Conservation (phyloP, 192 early-diverging fungal species). For the Pilobolus umbonatus region DNA sequence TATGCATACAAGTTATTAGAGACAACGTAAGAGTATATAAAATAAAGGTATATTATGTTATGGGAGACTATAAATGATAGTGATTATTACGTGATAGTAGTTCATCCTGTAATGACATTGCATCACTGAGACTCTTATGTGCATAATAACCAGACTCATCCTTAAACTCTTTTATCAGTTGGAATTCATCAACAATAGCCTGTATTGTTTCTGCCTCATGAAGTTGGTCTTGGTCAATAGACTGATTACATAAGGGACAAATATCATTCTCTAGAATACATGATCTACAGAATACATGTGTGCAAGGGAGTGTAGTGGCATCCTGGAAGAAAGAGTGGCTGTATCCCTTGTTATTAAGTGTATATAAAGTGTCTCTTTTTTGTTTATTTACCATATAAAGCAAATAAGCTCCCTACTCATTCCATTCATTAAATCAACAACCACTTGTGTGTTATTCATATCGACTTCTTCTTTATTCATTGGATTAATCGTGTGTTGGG, state of each 20-base stretch:
- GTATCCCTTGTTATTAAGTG: too few species aligned
- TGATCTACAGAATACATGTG: conserved; percentile 7
- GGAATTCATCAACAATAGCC: background rate
- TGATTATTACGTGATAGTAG: too few species aligned
- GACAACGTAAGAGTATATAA: background rate
- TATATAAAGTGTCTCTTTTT: too few species aligned
- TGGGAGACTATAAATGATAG: too few species aligned
- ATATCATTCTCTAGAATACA: background rate
- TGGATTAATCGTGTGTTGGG: too few species aligned
- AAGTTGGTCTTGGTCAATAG: background rate
- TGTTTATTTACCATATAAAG: too few species aligned
- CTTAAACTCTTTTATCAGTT: background rate
- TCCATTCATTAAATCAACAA: too few species aligned
- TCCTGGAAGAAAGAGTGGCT: too few species aligned
- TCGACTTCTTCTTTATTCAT: too few species aligned
- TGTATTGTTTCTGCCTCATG: background rate
- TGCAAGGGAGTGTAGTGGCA: conserved; percentile 3
- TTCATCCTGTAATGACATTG: background rate
- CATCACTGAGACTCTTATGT: background rate
- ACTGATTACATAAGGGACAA: background rate
- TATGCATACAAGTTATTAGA: background rate
- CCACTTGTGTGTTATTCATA: too few species aligned
- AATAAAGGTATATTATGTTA: too few species aligned
- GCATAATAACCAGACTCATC: background rate
- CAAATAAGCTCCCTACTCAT: too few species aligned